These are phyloP conservation scores for Diaporthe sp. DNA, from an alignment of 2,329 filamentous ascomycete species.

Conservation along the genomic window DNA sequence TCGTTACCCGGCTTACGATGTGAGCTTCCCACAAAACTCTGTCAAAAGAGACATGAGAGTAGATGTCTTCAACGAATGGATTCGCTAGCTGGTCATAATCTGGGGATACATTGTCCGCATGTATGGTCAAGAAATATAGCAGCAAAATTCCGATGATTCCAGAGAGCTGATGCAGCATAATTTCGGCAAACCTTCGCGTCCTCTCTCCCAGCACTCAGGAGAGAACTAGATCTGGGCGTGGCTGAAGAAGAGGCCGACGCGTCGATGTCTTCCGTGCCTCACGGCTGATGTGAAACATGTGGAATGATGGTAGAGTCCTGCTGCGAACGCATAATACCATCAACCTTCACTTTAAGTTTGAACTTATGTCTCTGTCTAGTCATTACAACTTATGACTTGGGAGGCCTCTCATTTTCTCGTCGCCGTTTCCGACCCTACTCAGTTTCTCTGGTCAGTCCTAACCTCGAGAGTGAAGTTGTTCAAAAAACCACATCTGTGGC, in stretches of 20 bases:
- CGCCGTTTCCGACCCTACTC: background rate
- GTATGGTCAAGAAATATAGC: background rate
- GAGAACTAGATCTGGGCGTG: background rate
- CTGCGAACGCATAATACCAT: background rate
- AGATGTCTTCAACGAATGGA: background rate
- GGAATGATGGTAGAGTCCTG: background rate
- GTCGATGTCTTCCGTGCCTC: background rate
- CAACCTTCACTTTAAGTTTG: background rate
- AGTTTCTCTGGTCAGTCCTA: background rate
- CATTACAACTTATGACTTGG: background rate
- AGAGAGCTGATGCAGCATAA: background rate
- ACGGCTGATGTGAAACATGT: background rate
- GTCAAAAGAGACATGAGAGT: background rate
- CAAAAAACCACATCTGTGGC: too few species aligned
- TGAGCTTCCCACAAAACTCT: background rate
- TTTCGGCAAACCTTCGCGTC: background rate
- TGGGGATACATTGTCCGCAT: background rate
- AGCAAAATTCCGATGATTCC: background rate
- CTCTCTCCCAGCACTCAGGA: background rate
- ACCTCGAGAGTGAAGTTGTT: background rate
- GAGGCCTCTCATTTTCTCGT: background rate
- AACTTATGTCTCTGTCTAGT: background rate
- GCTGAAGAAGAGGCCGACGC: background rate
- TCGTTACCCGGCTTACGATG: background rate
- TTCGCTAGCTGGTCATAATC: background rate